Evolutionary conservation across 2,329 filamentous ascomycete genomes (phyloP), one percentile per base, ranked within the genome.

Genomic region (Epichloe gansuensis): DNA sequence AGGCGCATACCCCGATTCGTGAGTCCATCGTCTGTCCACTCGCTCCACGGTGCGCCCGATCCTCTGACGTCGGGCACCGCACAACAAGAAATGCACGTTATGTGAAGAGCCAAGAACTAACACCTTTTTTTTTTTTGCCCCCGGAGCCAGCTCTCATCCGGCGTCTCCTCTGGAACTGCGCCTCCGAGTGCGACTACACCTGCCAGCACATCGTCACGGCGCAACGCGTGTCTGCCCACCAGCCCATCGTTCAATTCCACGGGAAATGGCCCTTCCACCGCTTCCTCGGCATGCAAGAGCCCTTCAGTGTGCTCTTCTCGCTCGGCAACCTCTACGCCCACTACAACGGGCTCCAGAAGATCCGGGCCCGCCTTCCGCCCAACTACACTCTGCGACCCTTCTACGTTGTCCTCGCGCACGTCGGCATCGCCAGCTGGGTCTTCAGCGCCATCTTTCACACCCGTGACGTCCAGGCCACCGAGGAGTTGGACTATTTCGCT

Each of bases 251-350:
- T 52, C 93, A 98, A 71, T 98, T 90, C 74, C 89, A 98, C 72
- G 93, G 93, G 35, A 98, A 98, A 78, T 98, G 93, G 93, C 93
- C 93, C 40, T 98, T 98, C 71, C 76, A 84, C 67, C 87, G 93
- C 58, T 78, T 96, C 63, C 70, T 94, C 51, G 93, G 93, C 66
- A 85, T 95, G 74, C 93, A 98, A 71, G 93, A 98, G 72, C 89
- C 91, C 54, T 89, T 90, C 67, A 89, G 84, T 49, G 91, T 97
- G 59, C 74, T 96, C 63, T 98, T 96, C 76, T 95, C 87, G 58
- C 75, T 95, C 49, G 80, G 94, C 63, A 98, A 98, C 75, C 84
- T 93, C 63, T 78, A 84, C 59, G 91, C 90, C 13, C 93, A 98
- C 72, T 79, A 81, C 64, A 70, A 81, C 59, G 93, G 93, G 54